Percentiles rank a stretch among this genome's conserved stretches.
These are phyloP conservation scores for Lactifluus piperatus DNA, from an alignment of 768 basidiomycete genomes.

Conservation along the genomic window DNA sequence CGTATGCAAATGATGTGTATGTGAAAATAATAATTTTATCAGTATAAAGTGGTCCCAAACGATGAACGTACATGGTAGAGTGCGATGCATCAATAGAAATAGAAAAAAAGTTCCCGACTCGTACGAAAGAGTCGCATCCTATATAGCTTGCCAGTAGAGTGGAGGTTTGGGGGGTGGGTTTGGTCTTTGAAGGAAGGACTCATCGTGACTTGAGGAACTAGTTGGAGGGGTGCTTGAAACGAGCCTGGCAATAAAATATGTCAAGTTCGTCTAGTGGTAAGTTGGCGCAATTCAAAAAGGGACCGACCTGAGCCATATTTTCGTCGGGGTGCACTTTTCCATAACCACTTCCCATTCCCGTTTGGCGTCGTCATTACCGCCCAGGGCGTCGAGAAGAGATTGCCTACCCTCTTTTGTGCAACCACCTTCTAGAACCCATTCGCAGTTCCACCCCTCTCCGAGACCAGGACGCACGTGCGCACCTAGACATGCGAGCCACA, in stretches of 20 bases:
- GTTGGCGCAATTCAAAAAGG: neutral
- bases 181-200: neutral
- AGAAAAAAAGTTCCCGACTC: neutral
- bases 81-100: neutral
- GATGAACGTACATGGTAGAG: neutral
- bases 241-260: neutral
- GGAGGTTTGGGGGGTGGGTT: neutral
- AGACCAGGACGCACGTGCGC: conserved; percentile 30
- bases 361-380: conserved; percentile 28
- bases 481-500: conserved; percentile 53
- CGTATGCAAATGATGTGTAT: neutral
- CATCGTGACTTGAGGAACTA: neutral
- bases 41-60: neutral
- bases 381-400: conserved; percentile 46
- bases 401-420: conserved; percentile 61
- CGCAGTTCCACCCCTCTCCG: conserved; percentile 64
- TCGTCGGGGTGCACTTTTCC: conserved; percentile 51
- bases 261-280: neutral
- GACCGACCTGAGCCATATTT: conserved; percentile 56
- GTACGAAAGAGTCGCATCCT: neutral
- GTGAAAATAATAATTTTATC: neutral
- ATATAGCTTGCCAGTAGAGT: neutral
- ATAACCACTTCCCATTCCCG: conserved; percentile 47
- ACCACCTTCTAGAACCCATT: conserved; percentile 75
- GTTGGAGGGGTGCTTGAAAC: neutral